Evolutionary conservation across 805 yeast species (phyloP).

Genomic region (Vanderwaltozyma yarrowii): DNA sequence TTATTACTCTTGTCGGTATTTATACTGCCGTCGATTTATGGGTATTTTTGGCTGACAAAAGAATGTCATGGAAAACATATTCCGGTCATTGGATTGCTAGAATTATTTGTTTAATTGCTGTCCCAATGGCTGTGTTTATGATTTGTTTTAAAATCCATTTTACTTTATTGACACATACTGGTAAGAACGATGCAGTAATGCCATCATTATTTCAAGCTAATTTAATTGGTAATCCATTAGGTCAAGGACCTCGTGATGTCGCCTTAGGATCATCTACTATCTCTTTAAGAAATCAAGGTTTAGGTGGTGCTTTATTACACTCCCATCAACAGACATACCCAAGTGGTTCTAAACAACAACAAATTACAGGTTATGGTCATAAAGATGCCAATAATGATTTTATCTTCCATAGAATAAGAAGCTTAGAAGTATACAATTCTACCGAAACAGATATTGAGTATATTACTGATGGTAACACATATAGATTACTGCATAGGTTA

Average conservation of each 20-base stretch:
- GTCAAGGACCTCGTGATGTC: conserved; percentile 61
- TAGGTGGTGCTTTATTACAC: conserved; percentile 71
- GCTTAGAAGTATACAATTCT: conserved; percentile 19
- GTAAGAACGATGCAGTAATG: conserved; percentile 76
- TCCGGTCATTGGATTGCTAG: conserved; percentile 58
- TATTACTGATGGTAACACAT: conserved; percentile 51
- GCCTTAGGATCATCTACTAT: conserved; percentile 46
- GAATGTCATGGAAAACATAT: conserved; percentile 42
- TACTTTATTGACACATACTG: conserved; percentile 59
- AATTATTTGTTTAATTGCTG: conserved; percentile 46
- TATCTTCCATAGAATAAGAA: conserved; percentile 53
- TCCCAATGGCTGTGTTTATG: conserved; percentile 56
- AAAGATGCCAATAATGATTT: conserved; percentile 84
- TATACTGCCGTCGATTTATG: conserved; percentile 85
- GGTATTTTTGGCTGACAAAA: conserved; percentile 65
- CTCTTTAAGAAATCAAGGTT: conserved; percentile 50
- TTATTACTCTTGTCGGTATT: conserved; percentile 79
- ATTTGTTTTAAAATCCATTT: conserved; percentile 67
- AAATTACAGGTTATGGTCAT: conserved; percentile 83
- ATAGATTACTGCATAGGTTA: conserved; percentile 60
- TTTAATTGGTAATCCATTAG: conserved; percentile 54
- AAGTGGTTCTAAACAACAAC: conserved; percentile 89
- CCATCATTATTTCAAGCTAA: conserved; percentile 76
- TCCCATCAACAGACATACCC: conserved; percentile 84
- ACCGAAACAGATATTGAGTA: conserved; percentile 24